Conservation (phyloP, 139 green algal genomes). For the Chlorella sp. region DNA sequence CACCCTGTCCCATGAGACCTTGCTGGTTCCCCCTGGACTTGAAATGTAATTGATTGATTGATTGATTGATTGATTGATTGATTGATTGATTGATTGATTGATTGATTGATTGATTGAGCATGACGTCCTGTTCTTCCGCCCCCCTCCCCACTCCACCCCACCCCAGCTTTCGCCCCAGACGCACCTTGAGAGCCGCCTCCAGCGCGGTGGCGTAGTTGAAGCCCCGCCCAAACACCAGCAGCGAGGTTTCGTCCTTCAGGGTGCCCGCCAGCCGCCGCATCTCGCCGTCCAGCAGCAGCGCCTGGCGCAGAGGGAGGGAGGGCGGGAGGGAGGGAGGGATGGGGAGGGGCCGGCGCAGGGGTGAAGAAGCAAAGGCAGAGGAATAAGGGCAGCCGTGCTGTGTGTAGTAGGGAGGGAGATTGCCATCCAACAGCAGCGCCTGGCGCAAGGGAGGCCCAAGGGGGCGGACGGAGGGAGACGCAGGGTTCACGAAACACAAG, state of each 20-base stretch:
- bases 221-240: slow-evolving; percentile 71
- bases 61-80: no score
- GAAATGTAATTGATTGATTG: no score
- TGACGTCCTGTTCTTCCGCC: no score
- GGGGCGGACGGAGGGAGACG: background rate
- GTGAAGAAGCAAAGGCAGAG: no score
- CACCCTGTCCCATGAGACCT: no score
- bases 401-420: no score
- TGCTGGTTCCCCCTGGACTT: no score
- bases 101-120: no score
- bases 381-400: no score
- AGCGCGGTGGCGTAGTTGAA: slow-evolving; percentile 83
- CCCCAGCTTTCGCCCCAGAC: no score
- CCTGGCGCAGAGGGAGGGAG: background rate
- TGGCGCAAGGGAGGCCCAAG: background rate
- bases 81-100: no score
- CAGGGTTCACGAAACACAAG: background rate
- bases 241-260: slow-evolving; percentile 61
- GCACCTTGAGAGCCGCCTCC: slow-evolving; percentile 69
- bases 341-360: background rate
- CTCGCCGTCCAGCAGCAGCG: slow-evolving; percentile 61
- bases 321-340: background rate
- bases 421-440: slow-evolving; percentile 60
- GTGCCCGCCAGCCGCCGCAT: slow-evolving; percentile 64
- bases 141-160: no score